Base-by-base conservation (phyloP, 345 rosid species). In the Salix udensis region DNA sequence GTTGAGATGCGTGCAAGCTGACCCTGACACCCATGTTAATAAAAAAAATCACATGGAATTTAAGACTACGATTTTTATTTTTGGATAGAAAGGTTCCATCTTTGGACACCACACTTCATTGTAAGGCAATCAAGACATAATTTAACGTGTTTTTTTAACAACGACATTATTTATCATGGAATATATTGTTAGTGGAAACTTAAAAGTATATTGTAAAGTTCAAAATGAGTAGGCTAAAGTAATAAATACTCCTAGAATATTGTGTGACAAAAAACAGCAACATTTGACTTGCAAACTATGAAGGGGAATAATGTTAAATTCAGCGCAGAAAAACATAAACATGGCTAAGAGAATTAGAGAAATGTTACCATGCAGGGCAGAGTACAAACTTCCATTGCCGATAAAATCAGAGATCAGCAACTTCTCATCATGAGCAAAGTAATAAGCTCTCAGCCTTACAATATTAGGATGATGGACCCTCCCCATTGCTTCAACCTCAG, bases 351-450 rank as follows among this genome's bases (percentile, higher is more conserved):
- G 11, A 34, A 19, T 44, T 0, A 2, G 23, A 26, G 75, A 21
- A 77, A 12, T 50, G 31, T 84, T 94, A 93, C 96, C 98, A 65
- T 96, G 97, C 58, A 93, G 80, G 23, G 92, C 94, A n/a, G 90
- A 71, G 84, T 89, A 78, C 75, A 96, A 80, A 88, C 92, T 93
- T 16, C 97, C 96, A 23, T 91, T 88, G 77, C 93, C 88, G 9
- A 93, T 68, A 77, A 88, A 96, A 81, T 96, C 99, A 36, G 97
- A 83, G 67, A 96, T 77, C 81, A 96, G 76, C 80, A 96, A 72
- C 86, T 90, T 93, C 89, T 96, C 99, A 78, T 96, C 98, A 50
- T 75, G 65, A 4, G 99, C 94, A 68, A 84, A 93, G 80, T 96
- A 93, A 78, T 86, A 96, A 69, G 99, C 99, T 82, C 87, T 85